These are phyloP conservation scores for Ogataea glucozyma DNA, from an alignment of 805 yeast genomes.

Conservation along the genomic window DNA sequence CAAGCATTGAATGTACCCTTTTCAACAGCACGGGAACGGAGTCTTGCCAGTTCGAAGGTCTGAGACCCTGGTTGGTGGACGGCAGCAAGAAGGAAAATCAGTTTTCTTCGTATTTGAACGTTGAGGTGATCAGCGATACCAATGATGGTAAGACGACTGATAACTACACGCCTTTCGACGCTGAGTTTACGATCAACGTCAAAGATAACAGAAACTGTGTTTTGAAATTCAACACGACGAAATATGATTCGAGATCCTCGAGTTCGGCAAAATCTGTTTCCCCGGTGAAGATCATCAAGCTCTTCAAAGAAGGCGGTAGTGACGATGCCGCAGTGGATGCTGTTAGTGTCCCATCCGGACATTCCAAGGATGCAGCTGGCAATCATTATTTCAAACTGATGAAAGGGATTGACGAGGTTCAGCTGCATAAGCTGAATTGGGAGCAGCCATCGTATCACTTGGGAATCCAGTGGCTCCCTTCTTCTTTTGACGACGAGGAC, in stretches of 20 bases:
- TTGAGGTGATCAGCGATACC: conserved; percentile 53
- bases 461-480: conserved; percentile 78
- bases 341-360: conserved; percentile 44
- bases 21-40: conserved; percentile 47
- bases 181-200: conserved; percentile 58
- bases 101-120: conserved; percentile 45
- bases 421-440: conserved; percentile 68
- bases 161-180: conserved; percentile 64
- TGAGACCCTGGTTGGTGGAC: conserved; percentile 48
- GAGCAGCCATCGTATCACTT: conserved; percentile 51
- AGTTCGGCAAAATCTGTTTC: conserved; percentile 40
- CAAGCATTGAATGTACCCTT: conserved; percentile 37
- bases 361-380: conserved; percentile 39
- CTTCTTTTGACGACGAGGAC: conserved; percentile 45
- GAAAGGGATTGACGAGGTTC: conserved; percentile 64
- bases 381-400: conserved; percentile 49
- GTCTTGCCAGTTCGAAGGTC: conserved; percentile 52
- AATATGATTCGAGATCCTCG: conserved; percentile 35
- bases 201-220: conserved; percentile 66
- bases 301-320: conserved; percentile 42
- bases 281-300: conserved; percentile 64
- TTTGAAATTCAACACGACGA: conserved; percentile 55
- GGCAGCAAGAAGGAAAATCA: conserved; percentile 36
- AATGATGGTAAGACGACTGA: conserved; percentile 30
- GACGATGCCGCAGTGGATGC: conserved; percentile 6